Percentiles rank a stretch among this genome's conserved stretches.
phyloP scores from a whole-genome alignment of 2,329 filamentous ascomycete species.

The Hypoxylon sp. region DNA sequence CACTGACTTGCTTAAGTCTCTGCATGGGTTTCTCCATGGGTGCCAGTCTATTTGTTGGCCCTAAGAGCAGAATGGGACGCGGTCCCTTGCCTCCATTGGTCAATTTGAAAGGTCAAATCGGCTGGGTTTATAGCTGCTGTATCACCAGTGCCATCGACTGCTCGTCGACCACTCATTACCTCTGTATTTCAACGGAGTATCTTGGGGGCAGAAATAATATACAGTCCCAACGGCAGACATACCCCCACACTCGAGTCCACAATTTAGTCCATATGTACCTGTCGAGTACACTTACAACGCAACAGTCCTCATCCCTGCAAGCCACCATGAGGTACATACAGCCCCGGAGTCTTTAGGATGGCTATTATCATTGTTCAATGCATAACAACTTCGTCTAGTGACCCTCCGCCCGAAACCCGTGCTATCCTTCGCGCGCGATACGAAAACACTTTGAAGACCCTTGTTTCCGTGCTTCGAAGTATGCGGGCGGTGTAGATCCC shows the following conservation, averaged over 20 bases:
- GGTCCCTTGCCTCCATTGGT: constrained; percentile 21
- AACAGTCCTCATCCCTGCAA: constrained; percentile 33
- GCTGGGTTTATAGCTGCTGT: constrained; percentile 25
- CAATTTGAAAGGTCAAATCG: constrained; percentile 25
- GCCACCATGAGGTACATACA: constrained; percentile 28
- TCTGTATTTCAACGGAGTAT: constrained; percentile 32
- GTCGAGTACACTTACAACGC: constrained; percentile 32
- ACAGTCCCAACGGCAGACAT: constrained; percentile 23
- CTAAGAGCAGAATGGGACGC: constrained; percentile 12
- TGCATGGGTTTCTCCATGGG: constrained; percentile 20
- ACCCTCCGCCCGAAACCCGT: constrained; percentile 25
- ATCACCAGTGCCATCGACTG: constrained; percentile 35
- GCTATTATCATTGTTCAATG: constrained; percentile 27
- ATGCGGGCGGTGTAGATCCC: constrained; percentile 38
- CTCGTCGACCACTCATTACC: constrained; percentile 23
- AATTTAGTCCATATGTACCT: constrained; percentile 30
- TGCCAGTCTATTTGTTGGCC: constrained; percentile 15
- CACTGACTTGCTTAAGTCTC: constrained; percentile 23
- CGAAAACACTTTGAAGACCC: constrained; percentile 36
- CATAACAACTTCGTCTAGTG: constrained; percentile 36
- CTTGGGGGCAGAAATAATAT: constrained; percentile 28
- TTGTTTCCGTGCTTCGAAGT: constrained; percentile 32
- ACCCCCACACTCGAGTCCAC: constrained; percentile 37
- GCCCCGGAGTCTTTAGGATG: constrained; percentile 22
- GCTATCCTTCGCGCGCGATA: constrained; percentile 24